Base-by-base conservation (phyloP, 495 filamentous ascomycete genomes). In the Penicillium ucsense region DNA sequence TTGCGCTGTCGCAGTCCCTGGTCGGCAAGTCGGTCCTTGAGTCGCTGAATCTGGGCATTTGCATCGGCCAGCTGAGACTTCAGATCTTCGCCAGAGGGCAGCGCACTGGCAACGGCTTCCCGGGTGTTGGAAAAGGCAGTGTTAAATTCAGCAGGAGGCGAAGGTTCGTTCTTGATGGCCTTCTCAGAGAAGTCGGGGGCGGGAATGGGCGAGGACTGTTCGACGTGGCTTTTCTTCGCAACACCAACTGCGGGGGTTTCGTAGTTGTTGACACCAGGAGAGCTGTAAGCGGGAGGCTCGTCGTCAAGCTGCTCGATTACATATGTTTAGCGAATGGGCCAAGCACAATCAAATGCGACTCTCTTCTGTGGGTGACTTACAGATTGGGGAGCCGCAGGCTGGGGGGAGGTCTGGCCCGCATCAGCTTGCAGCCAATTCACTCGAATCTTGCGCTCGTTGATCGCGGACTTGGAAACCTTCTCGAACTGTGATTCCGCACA, bases 371-470 rank as follows among this genome's bases (percentile, higher is more conserved):
- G 7, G 32, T 7, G 34, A 58, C 66, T 67, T 61, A 73, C 78
- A 38, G 57, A 56, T 33, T 76, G 75, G 49, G 80, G 78, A 32
- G 62, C 38, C 60, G 45, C 72, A 45, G 43, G 10, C 32, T 73
- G 68, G 9, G 41, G 31, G 20, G 38, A 12, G 5, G 68, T 71
- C n/a, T 55, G 44, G 11, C 52, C 47, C 36, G 65, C 68, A 38
- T 83, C 79, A 5, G 80, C 73, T 31, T 84, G 68, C 31, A 96
- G 71, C 68, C 86, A 97, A 35, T 70, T 71, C 47, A 98, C 92
- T n/a, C 91, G 84, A 52, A 98, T 97, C 72, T 97, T 98, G 72
- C 84, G 87, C 73, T 98, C 94, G 56, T 86, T 78, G 47, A 97
- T 82, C 0, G 79, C 69, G 3, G 76, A 72, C 67, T 89, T 96